Base-by-base conservation (phyloP, 2,329 filamentous ascomycete genomes). In the Hypoxylon sp. region DNA sequence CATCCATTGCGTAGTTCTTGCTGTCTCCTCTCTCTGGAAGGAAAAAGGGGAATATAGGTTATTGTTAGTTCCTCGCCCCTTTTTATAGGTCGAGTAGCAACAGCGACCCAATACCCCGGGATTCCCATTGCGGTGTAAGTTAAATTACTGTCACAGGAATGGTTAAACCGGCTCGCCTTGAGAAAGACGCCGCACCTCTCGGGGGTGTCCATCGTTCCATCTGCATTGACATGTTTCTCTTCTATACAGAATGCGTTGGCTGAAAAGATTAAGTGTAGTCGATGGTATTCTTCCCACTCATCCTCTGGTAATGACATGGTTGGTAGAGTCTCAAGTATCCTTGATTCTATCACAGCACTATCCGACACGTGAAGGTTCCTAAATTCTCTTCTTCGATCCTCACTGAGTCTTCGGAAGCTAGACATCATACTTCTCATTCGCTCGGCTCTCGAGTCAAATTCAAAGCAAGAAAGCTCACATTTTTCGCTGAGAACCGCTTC, bases 121-220 rank as follows among this genome's bases (percentile, higher is more conserved):
- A 12, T 11, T 26, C 11, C 4, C 2, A 12, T 6, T 14, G 33
- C 18, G 14, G 11, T 38, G 24, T 52, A 63, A 6, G 2, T 7
- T 14, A 62, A 2, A 51, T 69, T 69, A 11, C 54, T 42, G 18
- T 67, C 57, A 16, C 67, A 69, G 8, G 53, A 62, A 28, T 69
- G 67, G 9, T 69, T 69, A 14, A 69, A 58, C 18, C 64, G 61
- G 50, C 52, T 59, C 24, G 64, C 64, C 8, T 40, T 16, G 5
- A 36, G 1, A 33, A 58, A 69, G 22, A 67, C n/a, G n/a, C n/a
- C n/a, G 8, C n/a, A 18, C 64, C 7, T 7, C 12, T 51, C 3
- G 3, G 5, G 18, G 2, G 1, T 2, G 1, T 1, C 2, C 2
- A 48, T 4, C 4, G 14, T 12, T 6, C 38, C 56, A 16, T 49